A percentile compares a stretch with the other conserved stretches of the same genome.
phyloP scores from a whole-genome alignment of 2,329 filamentous ascomycete species.

The Fusarium abutilonis region DNA sequence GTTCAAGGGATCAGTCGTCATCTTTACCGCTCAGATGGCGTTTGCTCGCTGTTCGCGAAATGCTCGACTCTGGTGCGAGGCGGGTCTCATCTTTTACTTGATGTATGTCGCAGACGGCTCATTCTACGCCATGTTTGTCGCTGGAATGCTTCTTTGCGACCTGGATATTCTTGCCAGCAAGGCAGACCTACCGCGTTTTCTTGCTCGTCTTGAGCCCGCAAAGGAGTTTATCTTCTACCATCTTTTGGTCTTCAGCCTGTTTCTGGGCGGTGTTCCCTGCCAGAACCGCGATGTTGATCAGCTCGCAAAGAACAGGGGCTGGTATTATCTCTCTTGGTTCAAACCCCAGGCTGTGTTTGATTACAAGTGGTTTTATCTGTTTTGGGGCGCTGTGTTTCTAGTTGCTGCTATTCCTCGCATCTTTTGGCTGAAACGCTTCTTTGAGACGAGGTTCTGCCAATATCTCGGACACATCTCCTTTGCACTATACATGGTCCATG shows the following conservation, averaged over 20 bases:
- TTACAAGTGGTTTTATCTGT: constrained; percentile 74
- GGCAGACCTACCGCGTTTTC: constrained; percentile 60
- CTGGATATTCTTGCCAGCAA: constrained; percentile 64
- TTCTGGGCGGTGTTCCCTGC: constrained; percentile 70
- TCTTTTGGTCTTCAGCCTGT: constrained; percentile 63
- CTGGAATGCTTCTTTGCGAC: constrained; percentile 70
- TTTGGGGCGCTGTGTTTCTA: constrained; percentile 67
- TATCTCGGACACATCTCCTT: constrained; percentile 71
- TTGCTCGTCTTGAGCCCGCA: constrained; percentile 57
- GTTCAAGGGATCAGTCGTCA: constrained; percentile 69
- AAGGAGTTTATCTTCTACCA: constrained; percentile 63
- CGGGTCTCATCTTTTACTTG: constrained; percentile 69
- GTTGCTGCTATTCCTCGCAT: constrained; percentile 67
- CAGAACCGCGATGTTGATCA: constrained; percentile 58
- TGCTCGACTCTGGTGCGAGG: constrained; percentile 64
- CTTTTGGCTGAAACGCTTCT: constrained; percentile 65
- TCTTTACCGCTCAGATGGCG: constrained; percentile 67
- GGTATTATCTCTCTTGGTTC: constrained; percentile 68
- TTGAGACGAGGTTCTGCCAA: constrained; percentile 67
- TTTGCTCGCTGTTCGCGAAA: constrained; percentile 65
- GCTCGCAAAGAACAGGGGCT: constrained; percentile 65
- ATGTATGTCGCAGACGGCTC: constrained; percentile 74
- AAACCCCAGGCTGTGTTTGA: constrained; percentile 74
- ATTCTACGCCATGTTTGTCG: constrained; percentile 68
- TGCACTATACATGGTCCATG: constrained; percentile 71